Conservation (phyloP, 768 basidiomycete species). For the Termitomyces sp. region DNA sequence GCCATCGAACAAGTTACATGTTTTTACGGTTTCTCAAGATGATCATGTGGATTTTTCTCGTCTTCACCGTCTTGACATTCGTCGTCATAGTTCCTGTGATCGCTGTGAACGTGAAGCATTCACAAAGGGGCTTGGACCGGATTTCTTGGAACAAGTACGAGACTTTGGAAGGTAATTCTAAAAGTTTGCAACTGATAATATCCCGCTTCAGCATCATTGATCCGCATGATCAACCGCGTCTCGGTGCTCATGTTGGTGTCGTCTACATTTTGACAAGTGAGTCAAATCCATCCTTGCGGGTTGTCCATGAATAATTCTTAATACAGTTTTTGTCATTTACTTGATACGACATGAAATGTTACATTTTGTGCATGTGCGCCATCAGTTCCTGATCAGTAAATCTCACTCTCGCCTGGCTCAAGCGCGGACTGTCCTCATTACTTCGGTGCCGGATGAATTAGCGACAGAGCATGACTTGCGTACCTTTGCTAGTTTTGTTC, state of each 20-base stretch:
- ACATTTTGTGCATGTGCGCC: constrained; percentile 50
- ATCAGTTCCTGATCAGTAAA: constrained; percentile 54
- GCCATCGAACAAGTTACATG: constrained; percentile 34
- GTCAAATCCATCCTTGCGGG: constrained; percentile 9
- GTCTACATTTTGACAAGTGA: constrained; percentile 46
- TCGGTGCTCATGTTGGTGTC: constrained; percentile 54
- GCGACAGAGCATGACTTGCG: constrained; percentile 41
- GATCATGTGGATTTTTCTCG: constrained; percentile 50
- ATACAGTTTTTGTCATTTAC: constrained; percentile 53
- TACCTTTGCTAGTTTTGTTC: constrained; percentile 57
- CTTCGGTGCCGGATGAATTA: constrained; percentile 53
- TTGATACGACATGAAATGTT: constrained; percentile 55
- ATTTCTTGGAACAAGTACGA: constrained; percentile 50
- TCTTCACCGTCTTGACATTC: constrained; percentile 57
- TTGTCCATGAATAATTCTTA: background rate
- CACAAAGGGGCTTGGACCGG: constrained; percentile 31
- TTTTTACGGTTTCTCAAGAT: constrained; percentile 61
- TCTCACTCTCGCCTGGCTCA: constrained; percentile 57
- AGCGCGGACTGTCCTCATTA: constrained; percentile 65
- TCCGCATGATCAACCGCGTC: constrained; percentile 33
- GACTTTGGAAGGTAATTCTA: no score
- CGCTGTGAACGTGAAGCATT: constrained; percentile 33
- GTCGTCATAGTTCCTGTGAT: constrained; percentile 56
- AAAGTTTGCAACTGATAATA: background rate
- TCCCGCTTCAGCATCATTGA: constrained; percentile 26